Conservation (phyloP, 305 asterid species). For the Fraxinus sp. region DNA sequence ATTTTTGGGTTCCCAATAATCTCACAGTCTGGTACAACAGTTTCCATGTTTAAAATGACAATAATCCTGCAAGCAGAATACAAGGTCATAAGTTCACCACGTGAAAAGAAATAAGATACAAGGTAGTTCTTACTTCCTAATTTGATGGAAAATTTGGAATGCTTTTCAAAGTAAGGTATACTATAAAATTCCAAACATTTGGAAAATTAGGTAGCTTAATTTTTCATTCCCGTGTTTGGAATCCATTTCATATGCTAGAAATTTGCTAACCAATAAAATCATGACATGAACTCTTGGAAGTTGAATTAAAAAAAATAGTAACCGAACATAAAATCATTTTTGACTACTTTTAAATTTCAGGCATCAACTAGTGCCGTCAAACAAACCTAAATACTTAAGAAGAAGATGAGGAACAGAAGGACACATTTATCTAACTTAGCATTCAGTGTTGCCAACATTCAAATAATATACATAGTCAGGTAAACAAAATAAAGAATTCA, state of each 20-base stretch:
- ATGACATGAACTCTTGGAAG: neutral
- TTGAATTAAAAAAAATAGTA: neutral
- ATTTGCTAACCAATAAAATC: neutral
- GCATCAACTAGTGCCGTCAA: neutral
- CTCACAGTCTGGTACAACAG: slow-evolving; percentile 70
- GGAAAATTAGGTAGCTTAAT: neutral
- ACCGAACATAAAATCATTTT: neutral
- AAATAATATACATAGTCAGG: neutral
- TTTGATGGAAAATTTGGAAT: neutral
- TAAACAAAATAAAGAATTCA: neutral
- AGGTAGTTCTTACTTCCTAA: neutral
- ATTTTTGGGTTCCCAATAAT: slow-evolving; percentile 71
- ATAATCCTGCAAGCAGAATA: slow-evolving; percentile 67
- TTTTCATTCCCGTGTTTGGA: neutral
- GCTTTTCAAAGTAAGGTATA: neutral
- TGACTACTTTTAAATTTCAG: neutral
- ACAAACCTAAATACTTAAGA: neutral
- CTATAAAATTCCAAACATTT: neutral
- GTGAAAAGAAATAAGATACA: slow-evolving; percentile 13
- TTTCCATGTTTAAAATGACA: slow-evolving; percentile 84
- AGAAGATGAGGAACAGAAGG: neutral
- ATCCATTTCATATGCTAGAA: neutral
- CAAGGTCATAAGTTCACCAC: slow-evolving; percentile 22
- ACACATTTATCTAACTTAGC: neutral
- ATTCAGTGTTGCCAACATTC: neutral